Conservation (phyloP, 2,329 filamentous ascomycete species). For the Incumbomyces lentus region DNA sequence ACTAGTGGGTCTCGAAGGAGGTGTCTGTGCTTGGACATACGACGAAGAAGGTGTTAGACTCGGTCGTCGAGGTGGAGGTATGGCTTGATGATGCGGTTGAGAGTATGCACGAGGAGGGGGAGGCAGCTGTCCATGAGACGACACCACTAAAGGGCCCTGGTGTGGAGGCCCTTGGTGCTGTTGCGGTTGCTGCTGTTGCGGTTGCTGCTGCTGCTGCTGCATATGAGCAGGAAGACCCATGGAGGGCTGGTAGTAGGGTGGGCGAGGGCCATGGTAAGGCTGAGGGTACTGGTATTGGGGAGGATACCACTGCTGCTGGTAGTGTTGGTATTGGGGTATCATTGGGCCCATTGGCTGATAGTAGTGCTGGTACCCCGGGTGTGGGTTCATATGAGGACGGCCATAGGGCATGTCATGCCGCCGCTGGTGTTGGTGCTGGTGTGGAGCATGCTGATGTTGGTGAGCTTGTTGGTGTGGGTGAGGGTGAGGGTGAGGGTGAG, state of each 20-base stretch:
- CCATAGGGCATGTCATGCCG: slow-evolving; percentile 34
- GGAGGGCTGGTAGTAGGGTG: slow-evolving; percentile 33
- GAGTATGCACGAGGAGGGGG: slow-evolving; percentile 12
- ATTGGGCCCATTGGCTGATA: slow-evolving; percentile 48
- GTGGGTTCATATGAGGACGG: slow-evolving; percentile 43
- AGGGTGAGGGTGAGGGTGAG: background rate
- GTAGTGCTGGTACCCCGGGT: slow-evolving; percentile 49
- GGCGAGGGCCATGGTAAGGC: slow-evolving; percentile 31
- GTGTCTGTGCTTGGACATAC: slow-evolving; percentile 30
- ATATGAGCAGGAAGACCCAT: slow-evolving; percentile 30
- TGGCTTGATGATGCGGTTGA: slow-evolving; percentile 14
- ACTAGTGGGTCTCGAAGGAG: slow-evolving; percentile 19
- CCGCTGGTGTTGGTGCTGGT: slow-evolving; percentile 32
- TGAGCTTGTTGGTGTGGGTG: slow-evolving; percentile 37
- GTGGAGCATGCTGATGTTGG: too few relatives aligned
- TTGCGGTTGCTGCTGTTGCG: background rate
- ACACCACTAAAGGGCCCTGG: slow-evolving; percentile 8
- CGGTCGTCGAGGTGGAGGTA: slow-evolving; percentile 23
- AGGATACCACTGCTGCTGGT: slow-evolving; percentile 35
- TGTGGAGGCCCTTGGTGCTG: background rate
- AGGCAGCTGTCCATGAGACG: slow-evolving; percentile 15
- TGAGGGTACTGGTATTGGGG: slow-evolving; percentile 31
- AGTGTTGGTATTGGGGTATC: slow-evolving; percentile 37
- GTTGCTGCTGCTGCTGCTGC: slow-evolving; percentile 1
- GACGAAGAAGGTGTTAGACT: slow-evolving; percentile 20